Evolutionary conservation across 306 rosid species (phyloP).

Genomic region (Prunus mongolica): DNA sequence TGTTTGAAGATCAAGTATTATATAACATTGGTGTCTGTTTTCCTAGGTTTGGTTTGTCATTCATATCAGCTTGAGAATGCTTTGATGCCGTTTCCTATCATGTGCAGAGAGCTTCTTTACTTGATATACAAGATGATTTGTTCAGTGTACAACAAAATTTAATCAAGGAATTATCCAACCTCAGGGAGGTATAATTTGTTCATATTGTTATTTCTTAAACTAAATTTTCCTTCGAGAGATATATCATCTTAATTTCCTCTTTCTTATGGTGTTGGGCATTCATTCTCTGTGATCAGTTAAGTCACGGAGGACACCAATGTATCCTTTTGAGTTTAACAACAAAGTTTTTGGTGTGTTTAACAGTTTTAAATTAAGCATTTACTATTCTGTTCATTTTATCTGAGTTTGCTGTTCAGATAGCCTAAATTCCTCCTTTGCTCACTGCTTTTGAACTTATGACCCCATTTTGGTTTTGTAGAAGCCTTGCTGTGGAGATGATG

Average conservation of each 20-base stretch:
- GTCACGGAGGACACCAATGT: neutral
- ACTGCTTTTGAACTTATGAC: neutral
- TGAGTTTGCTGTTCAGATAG: neutral
- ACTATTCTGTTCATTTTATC: neutral
- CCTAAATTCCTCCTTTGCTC: neutral
- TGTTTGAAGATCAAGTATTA: neutral
- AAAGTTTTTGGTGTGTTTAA: neutral
- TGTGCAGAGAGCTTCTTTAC: slow-evolving; percentile 9
- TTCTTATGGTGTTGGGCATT: neutral
- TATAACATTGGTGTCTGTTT: neutral
- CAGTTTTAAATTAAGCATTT: neutral
- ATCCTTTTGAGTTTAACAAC: neutral
- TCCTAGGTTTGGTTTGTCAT: neutral
- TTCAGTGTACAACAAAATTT: slow-evolving; percentile 2
- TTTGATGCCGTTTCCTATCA: neutral
- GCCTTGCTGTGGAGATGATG: neutral
- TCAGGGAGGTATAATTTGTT: slow-evolving; percentile 12
- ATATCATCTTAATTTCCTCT: neutral
- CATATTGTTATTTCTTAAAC: neutral
- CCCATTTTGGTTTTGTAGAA: slow-evolving; percentile 1
- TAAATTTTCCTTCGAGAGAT: neutral
- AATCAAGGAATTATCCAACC: neutral
- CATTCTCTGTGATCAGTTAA: neutral
- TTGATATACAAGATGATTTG: slow-evolving; percentile 10
- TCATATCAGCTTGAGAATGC: neutral